Evolutionary conservation across 495 filamentous ascomycete species (phyloP).

Genomic region (Rusavskia elegans): DNA sequence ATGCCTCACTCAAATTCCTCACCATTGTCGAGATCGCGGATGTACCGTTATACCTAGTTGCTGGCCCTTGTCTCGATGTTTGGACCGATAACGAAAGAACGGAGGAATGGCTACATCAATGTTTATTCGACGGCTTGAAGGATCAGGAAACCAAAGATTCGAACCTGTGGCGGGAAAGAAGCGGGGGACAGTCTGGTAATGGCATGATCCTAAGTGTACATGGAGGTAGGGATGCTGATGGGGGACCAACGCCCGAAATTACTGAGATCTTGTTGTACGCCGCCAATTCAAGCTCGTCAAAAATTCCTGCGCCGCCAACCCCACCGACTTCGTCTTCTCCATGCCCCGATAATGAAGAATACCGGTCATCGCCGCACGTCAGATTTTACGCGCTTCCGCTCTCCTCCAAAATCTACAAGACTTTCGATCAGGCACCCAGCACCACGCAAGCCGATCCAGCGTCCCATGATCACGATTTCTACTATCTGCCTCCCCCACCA

Average conservation of each 20-base stretch:
- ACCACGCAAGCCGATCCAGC: not conserved
- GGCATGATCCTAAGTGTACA: constrained; percentile 10
- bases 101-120: constrained; percentile 23
- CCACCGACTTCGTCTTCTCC: constrained; percentile 31
- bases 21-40: constrained; percentile 30
- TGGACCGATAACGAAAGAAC: constrained; percentile 23
- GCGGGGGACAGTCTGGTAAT: constrained; percentile 8
- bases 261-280: constrained; percentile 43
- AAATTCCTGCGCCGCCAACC: constrained; percentile 17
- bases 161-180: constrained; percentile 4
- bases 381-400: constrained; percentile 22
- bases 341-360: constrained; percentile 9
- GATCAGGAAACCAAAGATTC: constrained; percentile 18
- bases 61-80: constrained; percentile 34
- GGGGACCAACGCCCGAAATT: constrained; percentile 11
- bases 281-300: constrained; percentile 2
- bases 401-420: constrained; percentile 18
- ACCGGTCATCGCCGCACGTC: not conserved
- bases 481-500: not conserved
- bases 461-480: not conserved
- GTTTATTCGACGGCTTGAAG: constrained; percentile 9
- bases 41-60: constrained; percentile 32
- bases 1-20: constrained; percentile 23
- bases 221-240: not conserved
- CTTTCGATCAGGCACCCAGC: constrained; percentile 3